A percentile compares a stretch with the other conserved stretches of the same genome.
Conservation (phyloP, 148 eudicot species). For the Rhododendron ovatum region DNA sequence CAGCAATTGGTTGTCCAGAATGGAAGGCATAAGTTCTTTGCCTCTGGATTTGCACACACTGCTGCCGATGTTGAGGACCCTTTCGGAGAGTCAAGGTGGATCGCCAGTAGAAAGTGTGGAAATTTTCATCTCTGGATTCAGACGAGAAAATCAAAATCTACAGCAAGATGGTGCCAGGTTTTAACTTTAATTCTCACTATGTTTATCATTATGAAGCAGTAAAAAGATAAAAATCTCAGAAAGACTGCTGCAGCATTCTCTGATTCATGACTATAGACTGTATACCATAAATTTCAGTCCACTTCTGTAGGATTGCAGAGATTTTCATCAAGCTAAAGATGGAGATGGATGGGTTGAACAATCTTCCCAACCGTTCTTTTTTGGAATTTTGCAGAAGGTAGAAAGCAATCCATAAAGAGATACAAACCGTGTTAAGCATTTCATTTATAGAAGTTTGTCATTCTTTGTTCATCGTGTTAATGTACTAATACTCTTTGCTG, state of each 20-base stretch:
- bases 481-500: neutral
- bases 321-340: conserved; percentile 93
- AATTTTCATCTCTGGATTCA: conserved; percentile 73
- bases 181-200: neutral
- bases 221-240: neutral
- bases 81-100: conserved; percentile 61
- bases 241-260: neutral
- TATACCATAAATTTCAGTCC: neutral
- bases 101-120: conserved; percentile 87
- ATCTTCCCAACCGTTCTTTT: conserved; percentile 79
- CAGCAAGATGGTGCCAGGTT: conserved; percentile 99
- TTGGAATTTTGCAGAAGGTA: conserved; percentile 90
- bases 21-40: conserved; percentile 57
- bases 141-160: conserved; percentile 73
- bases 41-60: conserved; percentile 59
- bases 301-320: conserved; percentile 80
- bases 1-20: conserved; percentile 38
- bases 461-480: neutral
- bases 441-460: neutral
- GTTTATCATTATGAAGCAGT: neutral
- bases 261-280: neutral
- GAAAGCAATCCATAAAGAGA: neutral
- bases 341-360: conserved; percentile 99
- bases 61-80: conserved; percentile 64
- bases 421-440: neutral